Conservation (phyloP, 2,329 filamentous ascomycete species). For the Taxawa tesnikishii region DNA sequence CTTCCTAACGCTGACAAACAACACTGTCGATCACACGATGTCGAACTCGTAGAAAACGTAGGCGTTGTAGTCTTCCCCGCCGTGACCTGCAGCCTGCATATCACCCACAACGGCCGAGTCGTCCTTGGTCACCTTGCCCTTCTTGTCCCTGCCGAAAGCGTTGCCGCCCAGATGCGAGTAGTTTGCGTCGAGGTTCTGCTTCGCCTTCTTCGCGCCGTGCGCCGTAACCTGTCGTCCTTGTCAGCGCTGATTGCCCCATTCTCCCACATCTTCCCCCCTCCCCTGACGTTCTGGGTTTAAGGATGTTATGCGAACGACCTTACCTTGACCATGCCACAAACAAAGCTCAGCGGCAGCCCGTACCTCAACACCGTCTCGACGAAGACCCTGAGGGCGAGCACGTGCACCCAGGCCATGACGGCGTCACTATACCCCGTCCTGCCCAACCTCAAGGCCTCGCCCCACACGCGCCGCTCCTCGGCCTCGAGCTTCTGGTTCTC, state of each 20-base stretch:
- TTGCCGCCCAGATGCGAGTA: slow-evolving; percentile 94
- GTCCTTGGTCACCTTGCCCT: slow-evolving; percentile 81
- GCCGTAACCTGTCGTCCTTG: slow-evolving; percentile 51
- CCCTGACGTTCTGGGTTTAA: background rate
- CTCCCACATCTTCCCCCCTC: background rate
- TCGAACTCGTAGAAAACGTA: slow-evolving; percentile 97
- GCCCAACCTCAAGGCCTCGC: slow-evolving; percentile 75
- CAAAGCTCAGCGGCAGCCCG: slow-evolving; percentile 80
- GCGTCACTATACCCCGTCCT: slow-evolving; percentile 92
- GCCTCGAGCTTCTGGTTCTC: slow-evolving; percentile 72
- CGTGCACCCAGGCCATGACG: slow-evolving; percentile 92
- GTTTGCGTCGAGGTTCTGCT: slow-evolving; percentile 54
- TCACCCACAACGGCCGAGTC: slow-evolving; percentile 69
- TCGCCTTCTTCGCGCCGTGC: slow-evolving; percentile 69
- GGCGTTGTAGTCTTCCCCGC: slow-evolving; percentile 68
- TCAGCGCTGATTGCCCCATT: slow-evolving; percentile 6
- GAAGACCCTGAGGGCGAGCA: slow-evolving; percentile 82
- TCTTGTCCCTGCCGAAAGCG: slow-evolving; percentile 86
- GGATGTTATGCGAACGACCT: slow-evolving; percentile 13
- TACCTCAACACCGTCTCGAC: slow-evolving; percentile 97
- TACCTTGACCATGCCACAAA: slow-evolving; percentile 76
- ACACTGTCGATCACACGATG: slow-evolving; percentile 37
- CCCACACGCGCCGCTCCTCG: slow-evolving; percentile 86
- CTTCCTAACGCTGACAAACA: background rate
- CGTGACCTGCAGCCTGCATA: slow-evolving; percentile 61